Percentiles rank a stretch among this genome's conserved stretches.
Evolutionary conservation across 2,329 filamentous ascomycete species (phyloP).

Genomic region (Trichoderma atrobrunneum): DNA sequence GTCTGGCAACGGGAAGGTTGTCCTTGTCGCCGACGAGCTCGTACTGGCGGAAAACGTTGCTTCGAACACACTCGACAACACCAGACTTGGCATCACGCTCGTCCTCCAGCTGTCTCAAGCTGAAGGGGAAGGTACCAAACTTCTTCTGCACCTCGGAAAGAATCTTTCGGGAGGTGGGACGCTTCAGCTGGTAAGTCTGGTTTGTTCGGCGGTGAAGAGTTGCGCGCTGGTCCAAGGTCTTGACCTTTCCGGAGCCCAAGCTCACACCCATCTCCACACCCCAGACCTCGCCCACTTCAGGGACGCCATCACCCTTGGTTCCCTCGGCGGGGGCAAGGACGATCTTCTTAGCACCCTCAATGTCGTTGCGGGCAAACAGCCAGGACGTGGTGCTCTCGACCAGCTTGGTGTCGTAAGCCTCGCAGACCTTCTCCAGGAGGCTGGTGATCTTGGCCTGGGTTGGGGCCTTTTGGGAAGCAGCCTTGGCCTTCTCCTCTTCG

Average conservation of each 20-base stretch:
- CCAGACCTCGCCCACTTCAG: slow-evolving; percentile 93
- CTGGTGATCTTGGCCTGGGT: slow-evolving; percentile 83
- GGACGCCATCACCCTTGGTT: slow-evolving; percentile 83
- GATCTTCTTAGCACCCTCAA: slow-evolving; percentile 97
- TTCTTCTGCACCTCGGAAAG: slow-evolving; percentile 95
- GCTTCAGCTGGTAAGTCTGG: slow-evolving; percentile 90
- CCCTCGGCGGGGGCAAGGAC: slow-evolving; percentile 84
- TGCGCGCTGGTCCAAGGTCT: slow-evolving; percentile 80
- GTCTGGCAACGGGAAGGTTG: slow-evolving; percentile 74
- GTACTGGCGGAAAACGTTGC: slow-evolving; percentile 90
- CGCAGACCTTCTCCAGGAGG: slow-evolving; percentile 86
- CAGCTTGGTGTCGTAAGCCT: slow-evolving; percentile 85
- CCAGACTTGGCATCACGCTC: slow-evolving; percentile 95
- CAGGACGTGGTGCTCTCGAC: slow-evolving; percentile 98
- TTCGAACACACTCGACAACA: slow-evolving; percentile 92
- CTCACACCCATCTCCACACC: slow-evolving; percentile 95
- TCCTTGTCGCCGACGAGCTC: slow-evolving; percentile 96
- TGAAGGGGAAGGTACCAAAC: slow-evolving; percentile 97
- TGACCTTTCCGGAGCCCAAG: slow-evolving; percentile 89
- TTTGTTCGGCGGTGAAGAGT: slow-evolving; percentile 92
- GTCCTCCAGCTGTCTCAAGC: slow-evolving; percentile 91
- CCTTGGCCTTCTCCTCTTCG: slow-evolving; percentile 95
- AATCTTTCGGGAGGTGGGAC: slow-evolving; percentile 86
- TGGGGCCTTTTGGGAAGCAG: slow-evolving; percentile 74
- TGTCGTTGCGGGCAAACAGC: slow-evolving; percentile 95